Base-by-base conservation (phyloP, 2,329 filamentous ascomycete species). In the Alternaria hordeiaustralica region DNA sequence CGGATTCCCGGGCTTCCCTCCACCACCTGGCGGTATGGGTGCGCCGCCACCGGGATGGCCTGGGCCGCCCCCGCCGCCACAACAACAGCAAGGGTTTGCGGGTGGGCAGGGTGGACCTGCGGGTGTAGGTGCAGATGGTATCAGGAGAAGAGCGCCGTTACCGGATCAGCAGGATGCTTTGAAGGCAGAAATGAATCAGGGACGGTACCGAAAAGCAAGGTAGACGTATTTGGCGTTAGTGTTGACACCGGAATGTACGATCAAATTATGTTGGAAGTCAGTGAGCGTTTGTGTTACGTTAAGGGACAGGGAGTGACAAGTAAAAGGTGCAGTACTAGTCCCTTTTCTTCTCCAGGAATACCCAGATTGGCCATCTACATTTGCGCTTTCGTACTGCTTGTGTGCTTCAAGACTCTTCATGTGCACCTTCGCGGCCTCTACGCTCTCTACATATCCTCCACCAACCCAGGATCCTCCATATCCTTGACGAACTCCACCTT, bases 81-180 rank as follows among this genome's bases (percentile, higher is more conserved):
- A 61, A 25, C 60, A 62, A 10, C 64, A 65, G 44, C 78, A 65
- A 18, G 59, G 47, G 73, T 65, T 50, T 54, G 46, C 21, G 28
- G 53, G 10, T 23, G 62, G 77, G 43, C 71, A 80, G 62, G 80
- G 78, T 12, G 77, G 64, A 10, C 57, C 67, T 6, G 64, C 60
- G 12, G 67, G 46, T 15, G 55, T 72, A 21, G 79, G 73, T 21
- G 51, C 33, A 15, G 59, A 55, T 46, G 61, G 60, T 5, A 77
- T 77, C 49, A 78, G 73, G 23, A 77, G 61, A 69, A 82, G 90
- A 64, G 92, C 87, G 6, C 93, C 92, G 9, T 81, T 97, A 46
- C 93, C 93, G 0, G 94, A 92, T 76, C 93, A 96, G 80, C 89
- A 92, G 75, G 93, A 96, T 77, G 94, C 92, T 71, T 81, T 96